Conservation (phyloP, 2,329 filamentous ascomycete species). For the Aspergillus costaricaensis region DNA sequence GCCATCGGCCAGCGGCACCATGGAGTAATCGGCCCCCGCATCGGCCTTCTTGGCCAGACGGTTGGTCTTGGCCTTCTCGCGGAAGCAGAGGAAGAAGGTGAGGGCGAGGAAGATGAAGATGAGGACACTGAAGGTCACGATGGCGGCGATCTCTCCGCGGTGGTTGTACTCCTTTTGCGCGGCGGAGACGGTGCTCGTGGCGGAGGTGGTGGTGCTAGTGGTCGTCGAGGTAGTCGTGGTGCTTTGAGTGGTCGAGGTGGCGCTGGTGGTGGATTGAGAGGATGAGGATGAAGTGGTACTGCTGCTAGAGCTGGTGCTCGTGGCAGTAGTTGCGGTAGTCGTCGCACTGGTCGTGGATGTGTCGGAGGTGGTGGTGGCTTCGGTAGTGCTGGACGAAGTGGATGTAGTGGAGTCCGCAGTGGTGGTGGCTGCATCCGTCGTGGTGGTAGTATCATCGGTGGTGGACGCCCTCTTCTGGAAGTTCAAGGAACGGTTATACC, state of each 20-base stretch:
- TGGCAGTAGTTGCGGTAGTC: background rate
- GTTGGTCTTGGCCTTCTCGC: background rate
- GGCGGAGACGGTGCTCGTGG: slow-evolving; percentile 4
- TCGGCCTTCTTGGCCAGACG: background rate
- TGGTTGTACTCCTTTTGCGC: slow-evolving; percentile 1
- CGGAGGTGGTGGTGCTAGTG: slow-evolving; percentile 7
- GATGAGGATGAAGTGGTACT: slow-evolving; percentile 3
- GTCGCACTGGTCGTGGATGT: slow-evolving; percentile 2
- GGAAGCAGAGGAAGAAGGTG: background rate
- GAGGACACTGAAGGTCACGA: slow-evolving; percentile 2
- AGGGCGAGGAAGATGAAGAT: slow-evolving; percentile 3
- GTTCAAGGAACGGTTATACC: background rate
- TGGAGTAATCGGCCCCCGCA: slow-evolving; percentile 4
- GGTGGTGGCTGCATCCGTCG: slow-evolving; percentile 1
- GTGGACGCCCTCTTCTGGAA: slow-evolving; percentile 7
- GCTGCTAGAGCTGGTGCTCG: background rate
- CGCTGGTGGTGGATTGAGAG: slow-evolving; percentile 5
- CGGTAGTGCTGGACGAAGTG: background rate
- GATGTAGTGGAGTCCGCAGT: background rate
- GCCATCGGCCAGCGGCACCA: background rate
- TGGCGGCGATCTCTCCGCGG: slow-evolving; percentile 6
- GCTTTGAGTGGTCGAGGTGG: slow-evolving; percentile 5
- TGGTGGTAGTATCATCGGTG: background rate
- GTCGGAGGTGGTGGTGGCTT: background rate
- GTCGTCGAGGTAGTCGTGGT: slow-evolving; percentile 7